Percentiles rank a stretch among this genome's conserved stretches.
phyloP scores from a whole-genome alignment of 495 filamentous ascomycete genomes.

The Glarea lozoyensis region DNA sequence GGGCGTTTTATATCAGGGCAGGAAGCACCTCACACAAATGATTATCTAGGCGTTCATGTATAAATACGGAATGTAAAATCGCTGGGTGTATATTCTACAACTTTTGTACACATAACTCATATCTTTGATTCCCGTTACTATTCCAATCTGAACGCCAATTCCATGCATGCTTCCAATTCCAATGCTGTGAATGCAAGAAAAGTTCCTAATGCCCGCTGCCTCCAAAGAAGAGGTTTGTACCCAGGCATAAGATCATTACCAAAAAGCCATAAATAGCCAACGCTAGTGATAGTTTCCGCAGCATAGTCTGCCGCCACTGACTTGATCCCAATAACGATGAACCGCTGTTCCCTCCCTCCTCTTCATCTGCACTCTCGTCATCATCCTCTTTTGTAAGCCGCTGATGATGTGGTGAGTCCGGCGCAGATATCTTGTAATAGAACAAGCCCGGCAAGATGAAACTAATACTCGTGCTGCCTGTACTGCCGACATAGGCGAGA shows the following conservation, averaged over 20 bases:
- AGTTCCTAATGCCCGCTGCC: no score
- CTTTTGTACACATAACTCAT: no score
- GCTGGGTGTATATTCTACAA: no score
- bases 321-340: no score
- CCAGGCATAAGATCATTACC: conserved; percentile 84
- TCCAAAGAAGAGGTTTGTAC: conserved; percentile 74
- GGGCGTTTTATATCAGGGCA: no score
- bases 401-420: conserved; percentile 75
- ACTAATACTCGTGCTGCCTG: conserved; percentile 86
- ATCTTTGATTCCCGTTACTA: no score
- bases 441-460: conserved; percentile 95
- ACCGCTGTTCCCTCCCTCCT: conserved; percentile 25
- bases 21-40: no score
- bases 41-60: no score
- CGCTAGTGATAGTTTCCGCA: conserved; percentile 64
- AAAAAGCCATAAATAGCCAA: conserved; percentile 74
- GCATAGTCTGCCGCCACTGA: conserved; percentile 29
- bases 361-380: conserved; percentile 51
- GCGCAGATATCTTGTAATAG: conserved; percentile 94
- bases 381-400: conserved; percentile 85
- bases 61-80: no score
- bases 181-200: no score
- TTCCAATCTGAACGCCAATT: no score
- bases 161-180: no score
- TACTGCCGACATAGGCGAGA: conserved; percentile 90